These are phyloP conservation scores for Pezicula carpinea DNA, from an alignment of 2,329 filamentous ascomycete species.

Conservation along the genomic window DNA sequence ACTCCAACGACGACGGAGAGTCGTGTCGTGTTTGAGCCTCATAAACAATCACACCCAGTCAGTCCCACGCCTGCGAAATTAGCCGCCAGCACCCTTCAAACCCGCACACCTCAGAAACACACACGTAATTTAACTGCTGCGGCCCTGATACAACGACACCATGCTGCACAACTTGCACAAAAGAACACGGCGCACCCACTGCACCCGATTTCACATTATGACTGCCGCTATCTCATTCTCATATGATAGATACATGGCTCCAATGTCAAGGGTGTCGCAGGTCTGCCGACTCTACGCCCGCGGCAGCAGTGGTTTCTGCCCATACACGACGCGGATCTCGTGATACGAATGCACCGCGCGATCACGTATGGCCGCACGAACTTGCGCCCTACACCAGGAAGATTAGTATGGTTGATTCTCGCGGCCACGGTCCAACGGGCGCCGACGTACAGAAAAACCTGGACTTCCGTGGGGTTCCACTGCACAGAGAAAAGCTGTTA, in stretches of 20 bases:
- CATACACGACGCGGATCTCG: slow-evolving; percentile 17
- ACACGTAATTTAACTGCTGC: no score
- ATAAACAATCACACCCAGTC: no score
- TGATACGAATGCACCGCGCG: slow-evolving; percentile 18
- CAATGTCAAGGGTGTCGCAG: neutral
- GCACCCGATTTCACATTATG: no score
- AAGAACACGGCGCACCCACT: no score
- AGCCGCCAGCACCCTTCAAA: neutral
- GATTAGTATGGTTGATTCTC: no score
- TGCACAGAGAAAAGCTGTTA: slow-evolving; percentile 9
- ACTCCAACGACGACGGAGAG: no score
- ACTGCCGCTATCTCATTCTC: no score
- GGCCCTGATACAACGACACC: no score
- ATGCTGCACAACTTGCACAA: no score
- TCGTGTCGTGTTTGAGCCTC: no score
- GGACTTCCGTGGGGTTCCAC: slow-evolving; percentile 19
- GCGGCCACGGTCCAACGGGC: no score
- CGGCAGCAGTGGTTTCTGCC: slow-evolving; percentile 13
- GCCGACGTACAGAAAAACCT: slow-evolving; percentile 18
- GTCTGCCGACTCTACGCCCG: neutral
- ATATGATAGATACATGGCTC: neutral
- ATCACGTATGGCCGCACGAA: slow-evolving; percentile 14
- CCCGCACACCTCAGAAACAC: no score
- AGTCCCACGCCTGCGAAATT: slow-evolving; percentile 1
- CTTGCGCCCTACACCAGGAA: slow-evolving; percentile 12